phyloP scores from a whole-genome alignment of 2,329 filamentous ascomycete genomes.

The Parascedosporium putredinis region DNA sequence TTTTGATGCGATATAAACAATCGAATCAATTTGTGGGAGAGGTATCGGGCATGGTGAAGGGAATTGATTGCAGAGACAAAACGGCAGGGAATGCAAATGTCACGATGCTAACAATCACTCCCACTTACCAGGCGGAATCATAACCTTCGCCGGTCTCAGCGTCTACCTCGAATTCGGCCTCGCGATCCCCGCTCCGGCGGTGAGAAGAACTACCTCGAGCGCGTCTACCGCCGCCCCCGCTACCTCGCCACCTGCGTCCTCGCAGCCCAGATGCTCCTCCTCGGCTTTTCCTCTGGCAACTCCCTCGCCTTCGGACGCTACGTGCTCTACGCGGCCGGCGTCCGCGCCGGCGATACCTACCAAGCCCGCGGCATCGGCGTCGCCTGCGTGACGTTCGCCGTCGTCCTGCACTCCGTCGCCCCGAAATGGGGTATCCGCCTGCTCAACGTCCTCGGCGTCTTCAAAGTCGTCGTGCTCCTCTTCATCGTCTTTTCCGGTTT shows the following conservation, averaged over 20 bases:
- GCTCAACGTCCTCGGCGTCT: conserved; percentile 47
- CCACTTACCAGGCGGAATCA: conserved; percentile 27
- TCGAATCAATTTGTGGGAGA: too few relatives aligned
- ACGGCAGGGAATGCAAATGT: neutral
- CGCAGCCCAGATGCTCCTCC: conserved; percentile 49
- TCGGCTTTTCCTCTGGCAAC: conserved; percentile 51
- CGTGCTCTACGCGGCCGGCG: conserved; percentile 43
- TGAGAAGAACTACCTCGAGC: conserved; percentile 57
- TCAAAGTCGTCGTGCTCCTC: conserved; percentile 49
- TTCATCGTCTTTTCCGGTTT: conserved; percentile 53
- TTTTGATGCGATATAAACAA: too few relatives aligned
- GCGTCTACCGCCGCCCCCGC: conserved; percentile 47
- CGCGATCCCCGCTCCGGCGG: conserved; percentile 52
- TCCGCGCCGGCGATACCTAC: conserved; percentile 39
- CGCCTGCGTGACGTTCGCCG: conserved; percentile 42
- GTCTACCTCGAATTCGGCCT: conserved; percentile 56
- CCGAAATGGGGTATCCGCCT: conserved; percentile 50
- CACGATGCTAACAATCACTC: neutral
- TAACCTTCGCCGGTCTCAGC: conserved; percentile 48
- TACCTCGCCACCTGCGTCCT: conserved; percentile 50
- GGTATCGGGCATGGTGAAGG: too few relatives aligned
- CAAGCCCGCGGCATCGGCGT: conserved; percentile 45
- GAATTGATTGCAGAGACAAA: too few relatives aligned
- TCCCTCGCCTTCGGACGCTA: conserved; percentile 49
- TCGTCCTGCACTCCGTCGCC: conserved; percentile 37